Evolutionary conservation across 768 basidiomycete species (phyloP).

Genomic region (Kwoniella pini): DNA sequence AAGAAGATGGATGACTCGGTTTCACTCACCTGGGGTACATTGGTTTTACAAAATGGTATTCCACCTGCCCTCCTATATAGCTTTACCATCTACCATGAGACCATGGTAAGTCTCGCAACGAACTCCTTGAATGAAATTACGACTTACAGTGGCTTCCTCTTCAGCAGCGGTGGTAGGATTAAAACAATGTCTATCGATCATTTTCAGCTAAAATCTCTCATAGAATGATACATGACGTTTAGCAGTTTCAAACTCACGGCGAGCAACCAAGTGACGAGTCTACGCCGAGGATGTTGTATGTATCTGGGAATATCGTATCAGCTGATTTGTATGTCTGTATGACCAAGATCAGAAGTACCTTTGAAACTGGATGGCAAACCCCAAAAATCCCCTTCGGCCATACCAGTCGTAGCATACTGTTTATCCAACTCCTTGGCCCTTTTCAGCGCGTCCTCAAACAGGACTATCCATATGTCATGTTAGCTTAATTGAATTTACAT

Average conservation of each 20-base stretch:
- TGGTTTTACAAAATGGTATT: slow-evolving; percentile 57
- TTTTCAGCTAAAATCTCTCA: neutral
- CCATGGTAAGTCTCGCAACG: too few relatives aligned
- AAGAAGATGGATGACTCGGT: neutral
- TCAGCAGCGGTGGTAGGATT: slow-evolving; percentile 57
- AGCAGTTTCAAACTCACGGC: slow-evolving; percentile 54
- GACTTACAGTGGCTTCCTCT: slow-evolving; percentile 66
- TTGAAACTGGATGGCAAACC: slow-evolving; percentile 80
- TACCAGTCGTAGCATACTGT: slow-evolving; percentile 64
- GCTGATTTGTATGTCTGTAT: neutral
- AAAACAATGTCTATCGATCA: slow-evolving; percentile 58
- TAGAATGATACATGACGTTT: neutral
- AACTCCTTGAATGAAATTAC: too few relatives aligned
- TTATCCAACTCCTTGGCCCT: slow-evolving; percentile 68
- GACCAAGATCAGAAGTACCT: slow-evolving; percentile 60
- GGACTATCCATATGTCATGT: slow-evolving; percentile 58
- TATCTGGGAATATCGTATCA: slow-evolving; percentile 11
- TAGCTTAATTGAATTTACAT: too few relatives aligned
- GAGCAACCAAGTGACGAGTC: slow-evolving; percentile 74
- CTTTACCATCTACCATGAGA: slow-evolving; percentile 38
- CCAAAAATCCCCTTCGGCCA: slow-evolving; percentile 69
- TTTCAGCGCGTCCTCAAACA: slow-evolving; percentile 68
- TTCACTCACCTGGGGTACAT: slow-evolving; percentile 53
- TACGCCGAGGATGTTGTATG: slow-evolving; percentile 66
- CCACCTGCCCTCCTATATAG: slow-evolving; percentile 49